Evolutionary conservation across 768 basidiomycete genomes (phyloP).

Genomic region (Trametes elegans): DNA sequence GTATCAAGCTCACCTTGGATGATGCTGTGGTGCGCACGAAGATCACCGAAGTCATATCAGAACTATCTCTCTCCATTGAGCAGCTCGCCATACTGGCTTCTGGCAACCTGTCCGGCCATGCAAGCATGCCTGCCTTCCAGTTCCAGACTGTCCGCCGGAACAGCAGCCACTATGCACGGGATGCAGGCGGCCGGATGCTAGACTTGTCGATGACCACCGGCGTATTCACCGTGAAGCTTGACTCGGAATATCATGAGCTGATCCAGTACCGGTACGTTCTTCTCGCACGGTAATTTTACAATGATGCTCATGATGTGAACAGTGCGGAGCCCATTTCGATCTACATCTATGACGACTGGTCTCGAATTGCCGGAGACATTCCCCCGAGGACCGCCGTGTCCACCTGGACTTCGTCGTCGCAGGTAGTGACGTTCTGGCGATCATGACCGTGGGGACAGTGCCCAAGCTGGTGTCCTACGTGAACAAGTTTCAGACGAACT

Average conservation of each 20-base stretch:
- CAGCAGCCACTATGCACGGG: slow-evolving; percentile 36
- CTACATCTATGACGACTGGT: slow-evolving; percentile 83
- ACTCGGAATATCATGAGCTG: slow-evolving; percentile 75
- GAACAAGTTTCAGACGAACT: slow-evolving; percentile 70
- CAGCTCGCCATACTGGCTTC: slow-evolving; percentile 54
- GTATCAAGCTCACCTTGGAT: slow-evolving; percentile 60
- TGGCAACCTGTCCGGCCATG: slow-evolving; percentile 69
- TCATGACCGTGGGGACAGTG: slow-evolving; percentile 71
- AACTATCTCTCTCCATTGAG: slow-evolving; percentile 65
- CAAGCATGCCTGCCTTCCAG: slow-evolving; percentile 64
- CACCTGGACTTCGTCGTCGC: slow-evolving; percentile 73
- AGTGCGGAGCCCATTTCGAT: slow-evolving; percentile 80
- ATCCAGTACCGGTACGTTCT: slow-evolving; percentile 68
- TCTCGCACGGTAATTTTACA: not conserved
- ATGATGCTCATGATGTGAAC: not conserved
- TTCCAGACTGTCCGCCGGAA: slow-evolving; percentile 72
- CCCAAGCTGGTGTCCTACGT: slow-evolving; percentile 73
- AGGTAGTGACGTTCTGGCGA: slow-evolving; percentile 64
- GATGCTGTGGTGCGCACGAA: slow-evolving; percentile 65
- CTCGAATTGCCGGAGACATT: slow-evolving; percentile 41
- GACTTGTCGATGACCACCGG: slow-evolving; percentile 77
- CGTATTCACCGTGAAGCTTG: slow-evolving; percentile 58
- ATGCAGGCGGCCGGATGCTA: slow-evolving; percentile 49
- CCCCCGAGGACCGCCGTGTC: slow-evolving; percentile 50
- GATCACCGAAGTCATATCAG: slow-evolving; percentile 57